phyloP scores from a whole-genome alignment of 352 stramenopile genomes.

The Pythium periplocum region DNA sequence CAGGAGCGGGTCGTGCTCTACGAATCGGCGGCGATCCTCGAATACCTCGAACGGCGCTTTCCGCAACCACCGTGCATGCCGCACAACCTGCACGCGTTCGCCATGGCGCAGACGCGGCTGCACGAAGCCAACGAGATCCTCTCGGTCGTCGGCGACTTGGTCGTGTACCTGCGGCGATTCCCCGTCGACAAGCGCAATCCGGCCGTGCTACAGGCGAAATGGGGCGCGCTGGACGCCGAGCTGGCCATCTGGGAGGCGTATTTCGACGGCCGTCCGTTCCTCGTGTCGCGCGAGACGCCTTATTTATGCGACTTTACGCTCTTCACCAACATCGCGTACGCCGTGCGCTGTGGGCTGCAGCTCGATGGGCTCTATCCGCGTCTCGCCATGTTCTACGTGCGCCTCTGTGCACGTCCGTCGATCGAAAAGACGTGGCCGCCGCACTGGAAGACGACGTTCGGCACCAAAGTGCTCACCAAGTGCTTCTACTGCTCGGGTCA shows the following conservation, averaged over 20 bases:
- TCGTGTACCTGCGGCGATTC: conserved; percentile 77
- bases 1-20: conserved; percentile 61
- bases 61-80: conserved; percentile 44
- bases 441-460: conserved; percentile 75
- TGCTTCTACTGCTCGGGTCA: conserved; percentile 55
- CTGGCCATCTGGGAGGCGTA: conserved; percentile 78
- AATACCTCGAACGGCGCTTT: conserved; percentile 75
- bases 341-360: conserved; percentile 77
- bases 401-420: conserved; percentile 57
- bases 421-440: conserved; percentile 79
- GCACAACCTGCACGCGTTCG: conserved; percentile 37
- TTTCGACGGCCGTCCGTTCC: conserved; percentile 50
- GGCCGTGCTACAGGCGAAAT: conserved; percentile 62
- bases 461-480: conserved; percentile 74
- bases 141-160: conserved; percentile 72
- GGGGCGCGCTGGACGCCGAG: conserved; percentile 58
- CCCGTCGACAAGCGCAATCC: conserved; percentile 49
- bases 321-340: conserved; percentile 85
- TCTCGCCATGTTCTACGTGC: conserved; percentile 75
- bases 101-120: conserved; percentile 67
- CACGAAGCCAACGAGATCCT: conserved; percentile 84
- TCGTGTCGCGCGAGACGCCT: conserved; percentile 52
- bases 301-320: conserved; percentile 80
- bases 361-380: conserved; percentile 76
- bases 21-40: conserved; percentile 74